These are phyloP conservation scores for Moricandia moricandioides DNA, from an alignment of 345 rosid genomes.

Conservation along the genomic window DNA sequence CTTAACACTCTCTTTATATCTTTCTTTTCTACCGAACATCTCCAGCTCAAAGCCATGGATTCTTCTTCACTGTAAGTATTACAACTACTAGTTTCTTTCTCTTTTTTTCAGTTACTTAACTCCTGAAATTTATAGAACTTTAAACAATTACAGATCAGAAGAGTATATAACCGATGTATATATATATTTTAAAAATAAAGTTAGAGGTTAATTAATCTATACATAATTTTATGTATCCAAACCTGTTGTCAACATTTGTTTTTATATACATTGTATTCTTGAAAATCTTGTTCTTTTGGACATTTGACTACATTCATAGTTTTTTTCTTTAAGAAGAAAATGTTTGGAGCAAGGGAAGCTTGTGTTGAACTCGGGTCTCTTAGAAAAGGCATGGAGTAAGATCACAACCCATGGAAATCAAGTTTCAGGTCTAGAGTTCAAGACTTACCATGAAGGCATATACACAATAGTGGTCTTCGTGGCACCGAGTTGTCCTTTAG, in stretches of 20 bases:
- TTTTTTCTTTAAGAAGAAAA: neutral
- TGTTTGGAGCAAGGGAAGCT: conserved; percentile 46
- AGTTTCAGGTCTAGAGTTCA: neutral
- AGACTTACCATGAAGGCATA: neutral
- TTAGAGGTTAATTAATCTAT: neutral
- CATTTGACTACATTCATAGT: neutral
- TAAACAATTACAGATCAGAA: neutral
- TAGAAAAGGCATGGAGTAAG: conserved; percentile 35
- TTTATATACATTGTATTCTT: no score
- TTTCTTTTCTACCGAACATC: neutral
- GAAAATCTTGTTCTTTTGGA: no score
- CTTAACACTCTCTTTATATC: neutral
- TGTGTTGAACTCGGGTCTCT: conserved; percentile 45
- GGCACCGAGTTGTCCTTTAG: neutral
- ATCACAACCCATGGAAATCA: neutral
- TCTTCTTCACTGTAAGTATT: neutral
- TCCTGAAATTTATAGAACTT: neutral
- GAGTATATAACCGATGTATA: neutral
- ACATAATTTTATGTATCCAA: no score
- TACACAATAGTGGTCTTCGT: neutral
- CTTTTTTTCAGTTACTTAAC: neutral
- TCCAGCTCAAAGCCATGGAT: neutral
- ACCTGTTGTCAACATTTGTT: neutral
- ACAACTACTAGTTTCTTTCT: neutral
- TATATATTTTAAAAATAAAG: no score